Evolutionary conservation across 129 eudicot genomes (phyloP), one percentile per base, ranked within the genome.

Genomic region (Centella asiatica): DNA sequence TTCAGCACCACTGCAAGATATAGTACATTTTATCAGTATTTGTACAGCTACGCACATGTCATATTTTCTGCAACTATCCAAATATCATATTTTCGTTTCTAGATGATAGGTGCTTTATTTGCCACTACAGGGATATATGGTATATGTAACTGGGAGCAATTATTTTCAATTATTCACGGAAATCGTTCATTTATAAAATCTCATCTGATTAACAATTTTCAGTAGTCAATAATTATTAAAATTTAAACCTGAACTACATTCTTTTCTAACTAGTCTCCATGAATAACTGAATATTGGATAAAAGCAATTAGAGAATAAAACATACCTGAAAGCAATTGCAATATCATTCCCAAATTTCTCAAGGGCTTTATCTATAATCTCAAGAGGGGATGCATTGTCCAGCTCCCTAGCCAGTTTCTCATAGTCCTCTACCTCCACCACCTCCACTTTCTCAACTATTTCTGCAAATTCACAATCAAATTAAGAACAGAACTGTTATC

Each of bases 291-390:
- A 24, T n/a, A n/a, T n/a, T n/a, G n/a, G n/a, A n/a, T n/a, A n/a
- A n/a, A n/a, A n/a, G n/a, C n/a, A 29, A 61, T 18, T 55, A 55
- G 14, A 27, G 5, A 26, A 24, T 1, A 11, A 20, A 6, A 9
- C 54, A 22, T 84, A 93, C 99, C 99, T 93, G 77, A 93, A 93
- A 28, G 99, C 99, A 55, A 93, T 93, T 1, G 96, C 99, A 52
- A 93, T 85, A 49, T 93, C 96, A 66, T 82, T 68, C 23, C 99
- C 99, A 67, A 84, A 88, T 58, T 77, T 87, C 39, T 75, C 95
- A 34, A 93, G 87, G n/a, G 99, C 99, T 53, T 75, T 85, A 55
- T 93, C 99, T 80, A 93, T 88, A 47, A 93, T 88, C 69, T 88
- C 89, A 54, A 87, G 92, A 5, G 99, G 96, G 24, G 99, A 93